Conservation (phyloP, 257 asterid genomes). For the Gentiana macrophylla region DNA sequence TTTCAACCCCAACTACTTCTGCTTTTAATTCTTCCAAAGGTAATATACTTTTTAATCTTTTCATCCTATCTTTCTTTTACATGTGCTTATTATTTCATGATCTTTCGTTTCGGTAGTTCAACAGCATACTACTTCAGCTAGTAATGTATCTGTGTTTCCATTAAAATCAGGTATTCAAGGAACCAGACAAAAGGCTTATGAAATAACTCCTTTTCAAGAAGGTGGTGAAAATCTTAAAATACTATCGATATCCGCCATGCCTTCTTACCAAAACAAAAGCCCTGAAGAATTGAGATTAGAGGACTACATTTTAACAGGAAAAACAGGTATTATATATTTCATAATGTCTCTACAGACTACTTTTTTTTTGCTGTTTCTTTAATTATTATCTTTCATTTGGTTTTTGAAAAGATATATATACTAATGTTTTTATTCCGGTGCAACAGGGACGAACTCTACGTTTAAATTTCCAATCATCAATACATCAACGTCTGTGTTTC, state of each 20-base stretch:
- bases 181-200: conserved; percentile 43
- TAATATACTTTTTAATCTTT: too few relatives aligned
- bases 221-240: conserved; percentile 28
- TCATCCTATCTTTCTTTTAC: too few relatives aligned
- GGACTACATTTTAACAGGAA: conserved; percentile 47
- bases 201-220: conserved; percentile 35
- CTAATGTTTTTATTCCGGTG: not conserved
- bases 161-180: conserved; percentile 13
- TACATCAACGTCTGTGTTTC: too few relatives aligned
- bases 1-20: too few relatives aligned
- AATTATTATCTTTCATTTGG: not conserved
- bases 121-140: too few relatives aligned
- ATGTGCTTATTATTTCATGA: too few relatives aligned
- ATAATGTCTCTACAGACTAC: too few relatives aligned
- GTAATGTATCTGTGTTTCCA: too few relatives aligned
- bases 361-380: not conserved
- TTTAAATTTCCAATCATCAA: too few relatives aligned
- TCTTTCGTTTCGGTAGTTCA: too few relatives aligned
- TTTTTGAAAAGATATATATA: not conserved
- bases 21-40: too few relatives aligned
- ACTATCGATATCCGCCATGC: conserved; percentile 75
- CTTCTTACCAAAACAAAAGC: conserved; percentile 45
- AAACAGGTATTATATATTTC: conserved; percentile 36
- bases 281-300: conserved; percentile 84
- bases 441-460: too few relatives aligned